Conservation (phyloP, 345 rosid species). For the Abelmoschus esculentus region DNA sequence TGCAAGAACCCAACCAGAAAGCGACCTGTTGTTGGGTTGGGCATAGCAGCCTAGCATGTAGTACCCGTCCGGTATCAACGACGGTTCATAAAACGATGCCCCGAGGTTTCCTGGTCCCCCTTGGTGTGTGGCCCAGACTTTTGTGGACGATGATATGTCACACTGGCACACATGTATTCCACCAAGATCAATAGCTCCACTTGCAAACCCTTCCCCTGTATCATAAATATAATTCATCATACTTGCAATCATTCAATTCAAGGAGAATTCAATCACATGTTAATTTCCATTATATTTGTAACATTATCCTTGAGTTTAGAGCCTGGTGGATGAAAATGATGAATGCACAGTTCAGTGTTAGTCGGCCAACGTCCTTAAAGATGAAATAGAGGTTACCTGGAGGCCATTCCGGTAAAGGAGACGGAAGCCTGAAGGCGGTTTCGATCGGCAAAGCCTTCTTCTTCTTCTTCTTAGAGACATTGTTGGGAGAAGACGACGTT, state of each 20-base stretch:
- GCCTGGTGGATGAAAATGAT: no score
- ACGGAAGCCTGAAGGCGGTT: neutral
- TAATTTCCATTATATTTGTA: no score
- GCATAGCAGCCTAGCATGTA: slow-evolving; percentile 48
- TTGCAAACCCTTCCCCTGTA: slow-evolving; percentile 51
- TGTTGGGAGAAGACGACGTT: neutral
- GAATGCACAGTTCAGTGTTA: no score
- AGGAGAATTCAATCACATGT: no score
- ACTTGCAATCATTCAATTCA: no score
- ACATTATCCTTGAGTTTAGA: no score
- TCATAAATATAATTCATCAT: no score
- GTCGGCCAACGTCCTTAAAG: no score
- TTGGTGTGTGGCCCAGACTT: slow-evolving; percentile 50
- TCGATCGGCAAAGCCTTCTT: neutral
- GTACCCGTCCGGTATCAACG: slow-evolving; percentile 39
- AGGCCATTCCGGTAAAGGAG: neutral
- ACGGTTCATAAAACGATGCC: slow-evolving; percentile 65
- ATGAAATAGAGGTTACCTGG: neutral
- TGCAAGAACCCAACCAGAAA: slow-evolving; percentile 58
- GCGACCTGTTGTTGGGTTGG: slow-evolving; percentile 52
- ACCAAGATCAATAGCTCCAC: slow-evolving; percentile 49
- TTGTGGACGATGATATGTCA: slow-evolving; percentile 42
- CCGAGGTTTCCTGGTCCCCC: slow-evolving; percentile 69
- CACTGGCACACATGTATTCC: slow-evolving; percentile 49
- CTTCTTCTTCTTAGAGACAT: neutral